These are phyloP conservation scores for Lentithecium fluviatile DNA, from an alignment of 495 filamentous ascomycete species.

Conservation along the genomic window DNA sequence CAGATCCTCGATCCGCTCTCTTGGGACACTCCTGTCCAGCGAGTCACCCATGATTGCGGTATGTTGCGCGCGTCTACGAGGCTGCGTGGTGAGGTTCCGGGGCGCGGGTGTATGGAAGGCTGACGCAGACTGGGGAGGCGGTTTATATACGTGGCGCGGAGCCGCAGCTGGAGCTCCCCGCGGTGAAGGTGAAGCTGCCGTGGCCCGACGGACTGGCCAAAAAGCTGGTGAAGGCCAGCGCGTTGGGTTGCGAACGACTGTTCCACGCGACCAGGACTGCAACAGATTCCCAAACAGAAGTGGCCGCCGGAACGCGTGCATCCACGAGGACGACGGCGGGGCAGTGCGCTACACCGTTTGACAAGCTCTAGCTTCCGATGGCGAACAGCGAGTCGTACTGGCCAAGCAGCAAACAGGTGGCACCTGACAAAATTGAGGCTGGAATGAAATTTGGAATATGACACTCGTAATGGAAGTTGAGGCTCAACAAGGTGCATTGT, in stretches of 20 bases:
- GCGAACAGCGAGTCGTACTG: not conserved
- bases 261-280: too few species aligned
- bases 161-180: not conserved
- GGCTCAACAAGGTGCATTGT: too few species aligned
- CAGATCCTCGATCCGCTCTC: conserved; percentile 69
- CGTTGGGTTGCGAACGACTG: not conserved
- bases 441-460: too few species aligned
- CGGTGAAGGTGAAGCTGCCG: conserved; percentile 6
- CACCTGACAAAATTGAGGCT: too few species aligned
- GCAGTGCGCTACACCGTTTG: not conserved
- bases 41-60: conserved; percentile 32
- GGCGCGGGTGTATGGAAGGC: conserved; percentile 2
- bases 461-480: too few species aligned
- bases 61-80: conserved; percentile 4
- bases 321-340: conserved; percentile 24
- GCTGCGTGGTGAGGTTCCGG: conserved; percentile 2
- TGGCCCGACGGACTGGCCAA: not conserved
- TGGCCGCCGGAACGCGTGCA: conserved; percentile 9
- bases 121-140: not conserved
- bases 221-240: not conserved
- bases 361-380: not conserved
- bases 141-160: conserved; percentile 12
- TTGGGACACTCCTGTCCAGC: conserved; percentile 32
- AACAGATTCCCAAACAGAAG: conserved; percentile 5
- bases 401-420: not conserved